Percentiles rank a stretch among this genome's conserved stretches.
Evolutionary conservation across 352 stramenopile genomes (phyloP).

Genomic region (Phytophthora kernoviae): DNA sequence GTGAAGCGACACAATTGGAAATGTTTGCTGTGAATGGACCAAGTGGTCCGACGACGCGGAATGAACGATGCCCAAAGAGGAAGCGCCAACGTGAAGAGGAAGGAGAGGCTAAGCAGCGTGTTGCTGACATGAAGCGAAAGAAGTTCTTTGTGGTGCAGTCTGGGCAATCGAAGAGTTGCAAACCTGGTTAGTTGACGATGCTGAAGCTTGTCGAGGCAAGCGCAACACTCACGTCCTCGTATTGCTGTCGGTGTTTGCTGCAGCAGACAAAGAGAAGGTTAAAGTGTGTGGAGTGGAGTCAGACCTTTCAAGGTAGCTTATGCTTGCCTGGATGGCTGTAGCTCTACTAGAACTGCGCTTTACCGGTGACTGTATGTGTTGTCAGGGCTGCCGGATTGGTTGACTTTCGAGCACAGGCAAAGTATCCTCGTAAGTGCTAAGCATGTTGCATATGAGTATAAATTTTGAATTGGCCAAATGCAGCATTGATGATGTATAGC

Average conservation of each 20-base stretch:
- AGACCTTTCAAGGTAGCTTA: constrained; percentile 55
- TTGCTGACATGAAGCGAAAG: constrained; percentile 33
- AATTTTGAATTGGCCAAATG: not conserved
- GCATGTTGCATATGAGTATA: not conserved
- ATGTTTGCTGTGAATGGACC: constrained; percentile 86
- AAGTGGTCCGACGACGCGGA: constrained; percentile 59
- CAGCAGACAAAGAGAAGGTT: constrained; percentile 13
- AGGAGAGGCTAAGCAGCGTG: constrained; percentile 29
- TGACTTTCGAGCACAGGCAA: constrained; percentile 84
- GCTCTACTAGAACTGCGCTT: not conserved
- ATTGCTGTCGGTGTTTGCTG: constrained; percentile 5
- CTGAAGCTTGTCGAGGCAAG: constrained; percentile 4
- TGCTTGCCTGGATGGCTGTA: not conserved
- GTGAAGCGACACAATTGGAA: not conserved
- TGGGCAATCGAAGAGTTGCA: constrained; percentile 3
- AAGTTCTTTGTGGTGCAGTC: constrained; percentile 48
- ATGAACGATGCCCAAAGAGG: constrained; percentile 56
- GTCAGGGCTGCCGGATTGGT: constrained; percentile 74
- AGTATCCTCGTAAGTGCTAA: constrained; percentile 66
- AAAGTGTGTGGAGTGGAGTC: constrained; percentile 15
- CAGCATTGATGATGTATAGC: constrained; percentile 2
- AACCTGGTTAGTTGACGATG: constrained; percentile 9
- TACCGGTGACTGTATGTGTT: not conserved
- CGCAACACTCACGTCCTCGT: constrained; percentile 7
- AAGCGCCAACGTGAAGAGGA: constrained; percentile 32